A percentile compares a stretch with the other conserved stretches of the same genome.
Evolutionary conservation across 2,329 filamentous ascomycete genomes (phyloP).

Genomic region (Colletotrichum graminicola): DNA sequence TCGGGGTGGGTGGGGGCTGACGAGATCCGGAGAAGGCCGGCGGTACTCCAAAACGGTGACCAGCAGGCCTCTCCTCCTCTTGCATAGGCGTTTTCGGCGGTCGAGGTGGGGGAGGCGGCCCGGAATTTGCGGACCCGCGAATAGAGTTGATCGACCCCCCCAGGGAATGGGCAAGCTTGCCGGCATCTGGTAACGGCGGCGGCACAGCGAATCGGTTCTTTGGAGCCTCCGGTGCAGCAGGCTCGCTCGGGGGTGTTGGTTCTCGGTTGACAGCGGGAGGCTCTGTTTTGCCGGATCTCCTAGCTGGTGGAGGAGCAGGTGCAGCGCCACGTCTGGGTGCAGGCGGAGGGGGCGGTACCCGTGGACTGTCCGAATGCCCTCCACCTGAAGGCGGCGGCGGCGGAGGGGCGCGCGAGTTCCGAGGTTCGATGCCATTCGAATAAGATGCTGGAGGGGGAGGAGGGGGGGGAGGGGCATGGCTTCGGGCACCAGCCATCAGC

Average conservation of each 20-base stretch:
- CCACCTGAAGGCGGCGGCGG: slow-evolving; percentile 50
- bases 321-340: slow-evolving; percentile 57
- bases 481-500: slow-evolving; percentile 46
- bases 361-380: slow-evolving; percentile 42
- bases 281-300: slow-evolving; percentile 69
- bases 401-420: slow-evolving; percentile 52
- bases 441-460: slow-evolving; percentile 46
- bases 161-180: slow-evolving; percentile 78
- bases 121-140: slow-evolving; percentile 53
- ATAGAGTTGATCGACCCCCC: slow-evolving; percentile 54
- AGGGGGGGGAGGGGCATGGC: slow-evolving; percentile 44
- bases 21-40: slow-evolving; percentile 79
- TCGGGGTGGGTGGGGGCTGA: slow-evolving; percentile 81
- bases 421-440: slow-evolving; percentile 51
- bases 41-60: slow-evolving; percentile 78
- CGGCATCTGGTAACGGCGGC: slow-evolving; percentile 89
- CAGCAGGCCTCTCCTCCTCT: slow-evolving; percentile 66
- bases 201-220: slow-evolving; percentile 67
- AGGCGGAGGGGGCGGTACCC: slow-evolving; percentile 58
- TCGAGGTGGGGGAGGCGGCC: slow-evolving; percentile 75
- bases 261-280: slow-evolving; percentile 52
- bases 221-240: slow-evolving; percentile 72
- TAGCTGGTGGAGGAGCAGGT: slow-evolving; percentile 69
- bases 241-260: slow-evolving; percentile 75
- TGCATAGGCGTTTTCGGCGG: slow-evolving; percentile 80